phyloP scores from a whole-genome alignment of 345 rosid genomes.

The Eucalyptus pauciflora region DNA sequence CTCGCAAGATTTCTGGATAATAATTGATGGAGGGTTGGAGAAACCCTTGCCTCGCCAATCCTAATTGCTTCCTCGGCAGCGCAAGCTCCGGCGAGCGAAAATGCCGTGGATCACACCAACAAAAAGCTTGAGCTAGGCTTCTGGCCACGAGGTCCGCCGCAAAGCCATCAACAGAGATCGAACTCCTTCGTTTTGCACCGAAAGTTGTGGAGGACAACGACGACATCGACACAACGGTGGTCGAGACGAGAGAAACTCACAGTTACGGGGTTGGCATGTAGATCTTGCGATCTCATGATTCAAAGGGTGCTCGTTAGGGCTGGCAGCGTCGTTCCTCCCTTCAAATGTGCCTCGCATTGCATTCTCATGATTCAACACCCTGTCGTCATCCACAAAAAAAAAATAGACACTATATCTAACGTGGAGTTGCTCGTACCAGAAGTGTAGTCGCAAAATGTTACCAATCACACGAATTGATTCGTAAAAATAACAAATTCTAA shows the following conservation, averaged over 20 bases:
- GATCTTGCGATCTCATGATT: background rate
- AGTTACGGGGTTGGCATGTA: background rate
- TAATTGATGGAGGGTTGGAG: background rate
- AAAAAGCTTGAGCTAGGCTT: background rate
- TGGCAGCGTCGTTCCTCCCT: background rate
- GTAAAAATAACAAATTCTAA: background rate
- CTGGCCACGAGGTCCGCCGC: background rate
- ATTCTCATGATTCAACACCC: background rate
- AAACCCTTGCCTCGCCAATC: background rate
- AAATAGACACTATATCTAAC: background rate
- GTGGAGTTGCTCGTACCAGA: background rate
- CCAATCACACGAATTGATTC: background rate
- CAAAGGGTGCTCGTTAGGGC: background rate
- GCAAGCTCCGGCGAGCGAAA: background rate
- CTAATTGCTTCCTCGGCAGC: background rate
- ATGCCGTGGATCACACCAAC: background rate
- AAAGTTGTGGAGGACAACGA: background rate
- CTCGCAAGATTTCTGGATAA: background rate
- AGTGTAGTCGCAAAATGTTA: background rate
- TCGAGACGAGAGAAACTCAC: background rate
- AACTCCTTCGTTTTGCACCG: background rate
- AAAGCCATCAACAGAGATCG: background rate
- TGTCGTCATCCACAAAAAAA: accelerated
- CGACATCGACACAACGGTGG: background rate
- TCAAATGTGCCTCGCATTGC: background rate